Percentiles rank a stretch among this genome's conserved stretches.
These are phyloP conservation scores for Bryoerythrophyllum caledonicum DNA, from an alignment of 225 moss, liverwort and hornwort species.

Conservation along the genomic window DNA sequence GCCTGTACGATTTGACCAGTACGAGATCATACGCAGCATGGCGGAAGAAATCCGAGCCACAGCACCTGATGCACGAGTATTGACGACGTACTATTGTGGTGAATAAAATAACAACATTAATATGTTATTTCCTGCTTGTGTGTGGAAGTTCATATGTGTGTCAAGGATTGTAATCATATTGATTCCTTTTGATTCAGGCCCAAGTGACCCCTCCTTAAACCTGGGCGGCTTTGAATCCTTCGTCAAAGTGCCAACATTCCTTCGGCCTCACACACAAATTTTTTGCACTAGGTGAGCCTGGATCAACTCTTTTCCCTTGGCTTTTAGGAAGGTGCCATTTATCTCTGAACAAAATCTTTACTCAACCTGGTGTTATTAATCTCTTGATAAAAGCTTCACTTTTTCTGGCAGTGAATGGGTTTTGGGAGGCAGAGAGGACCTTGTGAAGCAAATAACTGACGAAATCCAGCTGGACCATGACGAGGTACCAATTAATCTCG, in stretches of 20 bases:
- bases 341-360: not conserved
- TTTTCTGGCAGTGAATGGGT: constrained; percentile 57
- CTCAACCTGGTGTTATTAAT: not conserved
- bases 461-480: constrained; percentile 52
- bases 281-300: constrained; percentile 79
- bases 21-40: constrained; percentile 72
- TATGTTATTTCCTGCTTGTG: constrained; percentile 8
- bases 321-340: constrained; percentile 4
- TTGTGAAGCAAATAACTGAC: constrained; percentile 62
- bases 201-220: constrained; percentile 59
- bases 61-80: constrained; percentile 84
- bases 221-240: constrained; percentile 80
- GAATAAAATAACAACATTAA: constrained; percentile 27
- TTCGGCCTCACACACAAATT: constrained; percentile 88
- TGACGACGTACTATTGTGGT: constrained; percentile 95
- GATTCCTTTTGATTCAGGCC: constrained; percentile 50
- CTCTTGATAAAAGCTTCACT: not conserved
- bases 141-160: not conserved
- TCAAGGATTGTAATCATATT: constrained; percentile 11
- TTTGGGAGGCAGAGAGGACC: constrained; percentile 61
- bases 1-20: constrained; percentile 87
- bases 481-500: constrained; percentile 35
- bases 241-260: constrained; percentile 74
- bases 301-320: not conserved
- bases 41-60: constrained; percentile 72